phyloP scores from a whole-genome alignment of 176 grass and related monocot species.

The Eleusine indica region DNA sequence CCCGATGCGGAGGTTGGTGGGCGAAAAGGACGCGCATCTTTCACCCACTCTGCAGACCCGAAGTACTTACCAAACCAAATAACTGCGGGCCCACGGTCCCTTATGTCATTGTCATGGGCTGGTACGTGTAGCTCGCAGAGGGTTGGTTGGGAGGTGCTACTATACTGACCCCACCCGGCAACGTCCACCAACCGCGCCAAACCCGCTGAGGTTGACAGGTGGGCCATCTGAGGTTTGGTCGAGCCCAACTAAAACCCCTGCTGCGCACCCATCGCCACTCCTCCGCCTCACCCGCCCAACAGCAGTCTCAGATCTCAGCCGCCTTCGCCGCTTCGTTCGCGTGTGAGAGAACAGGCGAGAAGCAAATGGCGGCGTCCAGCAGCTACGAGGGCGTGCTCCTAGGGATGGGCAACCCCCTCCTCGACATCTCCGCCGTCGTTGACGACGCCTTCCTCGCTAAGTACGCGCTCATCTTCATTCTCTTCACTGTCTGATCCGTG shows the following conservation, averaged over 20 bases:
- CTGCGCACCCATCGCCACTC: conserved; percentile 4
- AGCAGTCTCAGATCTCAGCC: conserved; percentile 51
- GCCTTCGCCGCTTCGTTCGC: conserved; percentile 11
- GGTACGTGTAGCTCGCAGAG: not conserved
- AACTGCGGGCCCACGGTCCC: not conserved
- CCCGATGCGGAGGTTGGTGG: conserved; percentile 21
- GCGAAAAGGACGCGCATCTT: conserved; percentile 25
- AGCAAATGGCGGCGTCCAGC: conserved; percentile 45
- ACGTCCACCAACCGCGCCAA: conserved; percentile 39
- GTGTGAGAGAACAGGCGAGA: not conserved
- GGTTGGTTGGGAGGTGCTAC: not conserved
- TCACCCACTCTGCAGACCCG: not conserved
- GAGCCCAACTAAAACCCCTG: conserved; percentile 46
- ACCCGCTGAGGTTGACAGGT: not conserved
- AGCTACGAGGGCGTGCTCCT: conserved; percentile 77
- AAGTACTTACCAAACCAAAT: not conserved
- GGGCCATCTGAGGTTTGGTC: conserved; percentile 28
- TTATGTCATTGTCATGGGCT: not conserved
- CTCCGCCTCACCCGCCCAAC: not conserved
- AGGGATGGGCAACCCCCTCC: conserved; percentile 98
- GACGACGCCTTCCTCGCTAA: conserved; percentile 85
- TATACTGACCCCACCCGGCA: not conserved
- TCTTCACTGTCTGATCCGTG: not conserved
- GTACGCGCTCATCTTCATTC: conserved; percentile 44
- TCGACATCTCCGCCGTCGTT: conserved; percentile 97